Evolutionary conservation across 495 filamentous ascomycete species (phyloP), one percentile per base, ranked within the genome.

Genomic region (Aspergillus kassunensis): DNA sequence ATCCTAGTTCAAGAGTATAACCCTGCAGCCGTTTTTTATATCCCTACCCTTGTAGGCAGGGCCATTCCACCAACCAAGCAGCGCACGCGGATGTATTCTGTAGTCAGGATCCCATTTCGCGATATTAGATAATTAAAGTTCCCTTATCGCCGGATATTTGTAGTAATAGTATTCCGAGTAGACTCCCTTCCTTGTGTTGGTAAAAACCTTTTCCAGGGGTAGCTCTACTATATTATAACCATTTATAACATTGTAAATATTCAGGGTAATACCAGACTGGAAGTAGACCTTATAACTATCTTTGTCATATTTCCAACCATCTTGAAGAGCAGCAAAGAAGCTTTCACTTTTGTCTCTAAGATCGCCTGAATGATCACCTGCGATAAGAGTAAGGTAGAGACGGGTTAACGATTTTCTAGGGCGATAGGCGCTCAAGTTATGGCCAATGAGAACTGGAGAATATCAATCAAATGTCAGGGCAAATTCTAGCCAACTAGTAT

Each of bases 351-450:
- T 15, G 16, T 15, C 30, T 18, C 34, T 5, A 51, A 51, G 48
- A 21, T 51, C 36, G 16, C 48, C 48, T 30, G 48, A 51, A 33
- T 51, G 19, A 27, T 51, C 37, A 51, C 33, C 12, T 20, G 36
- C 25, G 11, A 51, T 31, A 51, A 51, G 48, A 12, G 37, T 37
- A 43, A 40, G 24, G 36, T 51, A 51, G 23, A 51, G 35, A 51
- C 19, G 23, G 15, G 20, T 51, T 33, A 23, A 33, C 19, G 35
- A 19, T 20, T 24, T 42, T 6, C 13, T n/a, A 20, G 23, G 36
- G 15, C 48, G 24, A 25, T 18, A 51, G 20, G 23, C 10, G 36
- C 48, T 51, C 25, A 51, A 19, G 24, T 41, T 34, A 21, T 41
- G 34, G 18, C 48, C 48, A 21, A 51, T 19, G 12, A 51, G 36